phyloP scores from a whole-genome alignment of 1,284 basidiomycete genomes.

The Fereydounia khargensis region DNA sequence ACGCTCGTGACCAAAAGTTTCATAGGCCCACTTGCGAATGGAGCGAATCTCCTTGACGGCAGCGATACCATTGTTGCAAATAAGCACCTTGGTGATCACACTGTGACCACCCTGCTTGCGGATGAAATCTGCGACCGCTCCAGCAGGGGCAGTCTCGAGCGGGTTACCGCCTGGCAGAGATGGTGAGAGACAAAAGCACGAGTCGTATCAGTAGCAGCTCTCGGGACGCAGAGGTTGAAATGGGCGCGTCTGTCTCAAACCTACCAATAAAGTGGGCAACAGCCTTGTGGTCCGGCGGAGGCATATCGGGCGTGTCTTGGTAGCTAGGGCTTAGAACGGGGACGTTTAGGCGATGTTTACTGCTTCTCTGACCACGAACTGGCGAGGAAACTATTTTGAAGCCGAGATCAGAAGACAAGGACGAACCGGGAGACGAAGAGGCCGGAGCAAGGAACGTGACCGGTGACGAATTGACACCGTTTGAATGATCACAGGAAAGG shows the following conservation, averaged over 20 bases:
- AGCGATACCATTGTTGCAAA: conserved; percentile 75
- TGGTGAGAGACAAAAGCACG: neutral
- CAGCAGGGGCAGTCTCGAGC: conserved; percentile 75
- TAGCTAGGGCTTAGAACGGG: too few relatives aligned
- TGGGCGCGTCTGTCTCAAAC: too few relatives aligned
- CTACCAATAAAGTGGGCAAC: conserved; percentile 53
- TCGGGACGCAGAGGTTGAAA: neutral
- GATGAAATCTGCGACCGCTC: conserved; percentile 86
- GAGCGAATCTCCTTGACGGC: conserved; percentile 99
- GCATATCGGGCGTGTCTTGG: too few relatives aligned
- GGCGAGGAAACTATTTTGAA: too few relatives aligned
- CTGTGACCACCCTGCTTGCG: conserved; percentile 90
- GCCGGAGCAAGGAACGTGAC: too few relatives aligned
- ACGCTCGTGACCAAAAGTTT: conserved; percentile 94
- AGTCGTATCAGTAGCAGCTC: neutral
- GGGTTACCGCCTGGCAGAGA: conserved; percentile 77
- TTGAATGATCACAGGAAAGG: too few relatives aligned
- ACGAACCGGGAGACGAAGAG: too few relatives aligned
- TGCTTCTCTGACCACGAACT: too few relatives aligned
- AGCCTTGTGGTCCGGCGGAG: conserved; percentile 43
- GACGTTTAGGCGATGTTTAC: too few relatives aligned
- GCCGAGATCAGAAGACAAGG: neutral
- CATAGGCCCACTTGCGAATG: conserved; percentile 98
- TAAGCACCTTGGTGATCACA: conserved; percentile 88
- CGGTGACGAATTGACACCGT: too few relatives aligned